Conservation (phyloP, 2,329 filamentous ascomycete species). For the Blumeriella jaapii region DNA sequence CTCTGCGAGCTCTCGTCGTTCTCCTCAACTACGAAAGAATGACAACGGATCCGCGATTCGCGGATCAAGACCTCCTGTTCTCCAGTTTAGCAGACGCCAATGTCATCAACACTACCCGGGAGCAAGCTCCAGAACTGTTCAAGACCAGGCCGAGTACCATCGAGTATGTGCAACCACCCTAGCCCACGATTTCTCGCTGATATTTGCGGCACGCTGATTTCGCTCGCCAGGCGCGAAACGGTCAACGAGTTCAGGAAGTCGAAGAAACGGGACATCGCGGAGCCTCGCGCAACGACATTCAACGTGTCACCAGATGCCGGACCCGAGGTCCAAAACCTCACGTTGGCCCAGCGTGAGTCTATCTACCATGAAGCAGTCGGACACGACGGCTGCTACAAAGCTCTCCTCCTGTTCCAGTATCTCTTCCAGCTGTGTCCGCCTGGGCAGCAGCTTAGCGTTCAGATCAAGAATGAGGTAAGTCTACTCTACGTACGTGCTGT, state of each 20-base stretch:
- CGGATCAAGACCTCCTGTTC: background rate
- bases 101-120: background rate
- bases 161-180: no score
- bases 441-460: conserved; percentile 1
- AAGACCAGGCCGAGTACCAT: no score
- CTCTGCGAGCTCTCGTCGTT: conserved; percentile 2
- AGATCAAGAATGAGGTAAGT: conserved; percentile 3
- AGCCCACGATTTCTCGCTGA: no score
- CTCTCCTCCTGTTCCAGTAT: conserved; percentile 2
- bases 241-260: background rate
- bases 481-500: no score
- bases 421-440: conserved; percentile 4
- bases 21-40: conserved; percentile 7
- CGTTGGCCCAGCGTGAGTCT: conserved; percentile 4
- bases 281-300: background rate
- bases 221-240: no score
- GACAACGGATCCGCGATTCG: conserved; percentile 2
- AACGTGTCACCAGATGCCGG: background rate
- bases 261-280: background rate
- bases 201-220: no score
- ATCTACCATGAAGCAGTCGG: conserved; percentile 5
- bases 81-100: background rate
- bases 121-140: background rate
- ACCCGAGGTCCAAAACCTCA: background rate
- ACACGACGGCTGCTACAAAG: conserved; percentile 6